These are phyloP conservation scores for Withania somnifera DNA, from an alignment of 305 asterid genomes.

Conservation along the genomic window DNA sequence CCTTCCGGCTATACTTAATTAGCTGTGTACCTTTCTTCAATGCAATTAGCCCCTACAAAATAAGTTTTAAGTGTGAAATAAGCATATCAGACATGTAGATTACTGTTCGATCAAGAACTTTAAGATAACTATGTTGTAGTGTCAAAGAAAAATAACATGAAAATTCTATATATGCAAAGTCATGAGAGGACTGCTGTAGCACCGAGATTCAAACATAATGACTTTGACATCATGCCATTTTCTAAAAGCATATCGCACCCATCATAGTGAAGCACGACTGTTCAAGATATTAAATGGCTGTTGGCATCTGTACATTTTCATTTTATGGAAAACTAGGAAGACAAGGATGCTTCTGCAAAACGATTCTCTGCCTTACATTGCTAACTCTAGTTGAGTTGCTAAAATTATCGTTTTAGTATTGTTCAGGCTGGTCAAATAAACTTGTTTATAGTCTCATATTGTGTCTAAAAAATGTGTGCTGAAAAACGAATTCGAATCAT, in stretches of 20 bases:
- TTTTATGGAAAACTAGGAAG: not conserved
- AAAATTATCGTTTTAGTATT: not conserved
- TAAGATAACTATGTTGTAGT: not conserved
- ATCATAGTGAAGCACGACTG: not conserved
- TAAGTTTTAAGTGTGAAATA: slow-evolving; percentile 6
- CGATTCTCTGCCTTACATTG: not conserved
- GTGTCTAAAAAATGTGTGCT: not conserved
- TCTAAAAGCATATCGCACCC: not conserved
- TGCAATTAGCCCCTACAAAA: slow-evolving; percentile 54
- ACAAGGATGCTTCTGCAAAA: not conserved
- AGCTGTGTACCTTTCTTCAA: slow-evolving; percentile 91
- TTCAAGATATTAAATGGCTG: not conserved
- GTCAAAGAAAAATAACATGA: not conserved
- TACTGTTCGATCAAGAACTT: not conserved
- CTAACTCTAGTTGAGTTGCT: not conserved
- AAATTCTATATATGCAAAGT: not conserved
- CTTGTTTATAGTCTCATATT: not conserved
- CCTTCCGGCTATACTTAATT: slow-evolving; percentile 89
- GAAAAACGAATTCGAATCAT: no score
- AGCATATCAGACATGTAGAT: not conserved
- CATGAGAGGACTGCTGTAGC: not conserved
- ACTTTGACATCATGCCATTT: not conserved
- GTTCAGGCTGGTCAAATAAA: not conserved
- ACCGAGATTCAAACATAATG: not conserved
- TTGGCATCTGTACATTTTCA: not conserved